Percentiles rank a stretch among this genome's conserved stretches.
phyloP scores from a whole-genome alignment of 805 yeast species.

The Suhomyces pyralidae region DNA sequence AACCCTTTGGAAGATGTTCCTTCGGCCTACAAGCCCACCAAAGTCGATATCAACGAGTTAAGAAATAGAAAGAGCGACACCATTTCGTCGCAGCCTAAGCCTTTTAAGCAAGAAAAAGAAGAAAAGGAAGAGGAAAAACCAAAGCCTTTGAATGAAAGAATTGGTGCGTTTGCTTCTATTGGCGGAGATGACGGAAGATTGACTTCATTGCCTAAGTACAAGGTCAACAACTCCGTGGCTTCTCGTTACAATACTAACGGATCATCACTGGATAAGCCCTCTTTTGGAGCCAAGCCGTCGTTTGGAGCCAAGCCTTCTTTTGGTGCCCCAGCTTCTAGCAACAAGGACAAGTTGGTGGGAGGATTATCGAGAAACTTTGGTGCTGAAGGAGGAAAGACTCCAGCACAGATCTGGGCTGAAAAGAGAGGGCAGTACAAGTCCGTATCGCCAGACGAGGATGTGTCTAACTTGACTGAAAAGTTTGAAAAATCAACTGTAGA shows the following conservation, averaged over 20 bases:
- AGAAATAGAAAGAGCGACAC: constrained; percentile 49
- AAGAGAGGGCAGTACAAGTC: constrained; percentile 66
- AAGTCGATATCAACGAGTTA: constrained; percentile 56
- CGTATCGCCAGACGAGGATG: constrained; percentile 24
- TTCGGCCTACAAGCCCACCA: constrained; percentile 64
- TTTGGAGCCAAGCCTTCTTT: constrained; percentile 38
- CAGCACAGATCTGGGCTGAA: constrained; percentile 96
- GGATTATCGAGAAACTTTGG: constrained; percentile 64
- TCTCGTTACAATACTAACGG: constrained; percentile 38
- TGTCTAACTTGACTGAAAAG: background rate
- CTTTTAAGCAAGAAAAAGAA: constrained; percentile 11
- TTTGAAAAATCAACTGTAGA: background rate
- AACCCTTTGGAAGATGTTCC: constrained; percentile 53
- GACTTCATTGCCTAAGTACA: constrained; percentile 63
- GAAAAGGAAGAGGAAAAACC: constrained; percentile 39
- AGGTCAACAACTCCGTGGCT: constrained; percentile 48
- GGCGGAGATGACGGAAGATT: constrained; percentile 46
- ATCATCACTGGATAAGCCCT: constrained; percentile 3
- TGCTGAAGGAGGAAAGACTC: constrained; percentile 76
- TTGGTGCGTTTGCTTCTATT: constrained; percentile 36
- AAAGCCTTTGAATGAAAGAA: constrained; percentile 46
- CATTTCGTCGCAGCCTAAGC: constrained; percentile 41
- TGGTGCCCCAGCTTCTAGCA: constrained; percentile 22
- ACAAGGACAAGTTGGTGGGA: constrained; percentile 47
- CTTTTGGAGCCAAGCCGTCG: constrained; percentile 13